Evolutionary conservation across 179 eudicot species (phyloP), one percentile per base, ranked within the genome.

Genomic region (Pouteria campechiana): DNA sequence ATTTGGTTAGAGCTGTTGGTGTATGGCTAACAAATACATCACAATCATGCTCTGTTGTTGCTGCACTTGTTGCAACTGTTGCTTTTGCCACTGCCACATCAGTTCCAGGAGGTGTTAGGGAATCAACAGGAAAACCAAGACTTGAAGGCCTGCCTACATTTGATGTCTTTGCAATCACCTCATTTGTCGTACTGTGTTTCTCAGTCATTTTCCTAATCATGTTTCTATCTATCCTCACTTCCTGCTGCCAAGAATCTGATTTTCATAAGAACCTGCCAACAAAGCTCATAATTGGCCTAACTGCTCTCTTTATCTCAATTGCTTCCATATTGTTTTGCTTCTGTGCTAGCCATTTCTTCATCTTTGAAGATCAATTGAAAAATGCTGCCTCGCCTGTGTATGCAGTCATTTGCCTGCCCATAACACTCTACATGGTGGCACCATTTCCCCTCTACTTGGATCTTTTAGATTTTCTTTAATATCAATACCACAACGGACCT

Each of bases 21-120:
- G 6, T n/a, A 10, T 54, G 59, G 59, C 59, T 52, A 0, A 43
- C 34, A 25, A 54, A n/a, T 43, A 54, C 50, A 18, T 43, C 59
- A 8, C 28, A 54, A 31, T 54, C 59, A 6, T 54, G 50, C 15
- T 54, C 50, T 20, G 13, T 54, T 2, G 50, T 54, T 12, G 59
- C 59, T 12, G 59, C 59, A 3, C 59, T 54, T 27, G 44, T 54
- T 2, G 50, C 59, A 15, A 54, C 49, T 13, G 58, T 52, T 1
- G 58, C 58, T 12, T 52, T 52, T 14, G 58, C 58, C 48, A 52
- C 58, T 2, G 32, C 58, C 7, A 7, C 17, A 48, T 32, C 58
- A 12, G 50, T 54, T n/a, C 58, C 59, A 0, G 50, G 59, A 4
- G 50, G 50, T 7, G 36, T 33, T 11, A 12, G 27, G 1, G 1